A percentile compares a stretch with the other conserved stretches of the same genome.
Evolutionary conservation across 2,329 filamentous ascomycete genomes (phyloP).

Genomic region (Fusarium sp.): DNA sequence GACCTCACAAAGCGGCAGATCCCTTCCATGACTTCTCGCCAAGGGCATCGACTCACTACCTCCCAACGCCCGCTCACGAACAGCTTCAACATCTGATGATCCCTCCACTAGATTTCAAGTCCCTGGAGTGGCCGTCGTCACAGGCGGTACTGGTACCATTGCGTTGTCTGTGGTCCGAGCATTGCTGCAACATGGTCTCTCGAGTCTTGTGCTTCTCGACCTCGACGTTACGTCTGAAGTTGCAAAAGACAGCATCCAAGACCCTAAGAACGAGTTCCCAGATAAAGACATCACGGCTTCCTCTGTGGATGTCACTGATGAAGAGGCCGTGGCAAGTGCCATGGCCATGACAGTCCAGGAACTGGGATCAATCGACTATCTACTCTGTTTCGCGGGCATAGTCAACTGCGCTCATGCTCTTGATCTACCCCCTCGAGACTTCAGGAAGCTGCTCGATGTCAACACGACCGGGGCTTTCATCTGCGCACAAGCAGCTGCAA

Average conservation of each 20-base stretch:
- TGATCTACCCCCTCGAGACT: slow-evolving; percentile 68
- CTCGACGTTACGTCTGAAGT: slow-evolving; percentile 7
- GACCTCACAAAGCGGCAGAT: slow-evolving; percentile 24
- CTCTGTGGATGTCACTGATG: slow-evolving; percentile 18
- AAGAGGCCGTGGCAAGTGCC: neutral
- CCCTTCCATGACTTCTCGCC: slow-evolving; percentile 16
- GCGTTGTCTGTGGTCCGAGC: slow-evolving; percentile 13
- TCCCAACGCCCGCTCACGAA: neutral
- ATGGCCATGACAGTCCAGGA: slow-evolving; percentile 4
- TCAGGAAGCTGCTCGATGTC: slow-evolving; percentile 73
- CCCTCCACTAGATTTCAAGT: slow-evolving; percentile 6
- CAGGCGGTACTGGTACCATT: slow-evolving; percentile 10
- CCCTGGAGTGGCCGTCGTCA: slow-evolving; percentile 12
- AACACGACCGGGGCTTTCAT: slow-evolving; percentile 79
- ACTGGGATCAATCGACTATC: slow-evolving; percentile 9
- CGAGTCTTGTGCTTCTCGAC: slow-evolving; percentile 15
- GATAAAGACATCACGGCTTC: neutral
- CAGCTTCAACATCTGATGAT: slow-evolving; percentile 11
- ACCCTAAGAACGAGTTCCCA: neutral
- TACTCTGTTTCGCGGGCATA: slow-evolving; percentile 55
- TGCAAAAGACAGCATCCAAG: neutral
- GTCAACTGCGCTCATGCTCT: slow-evolving; percentile 71
- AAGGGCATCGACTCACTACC: slow-evolving; percentile 6
- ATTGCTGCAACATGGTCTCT: slow-evolving; percentile 12
- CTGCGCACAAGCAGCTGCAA: slow-evolving; percentile 71